Evolutionary conservation across 2,329 filamentous ascomycete species (phyloP), one percentile per base, ranked within the genome.

Genomic region (Trichoderma guizhouense): DNA sequence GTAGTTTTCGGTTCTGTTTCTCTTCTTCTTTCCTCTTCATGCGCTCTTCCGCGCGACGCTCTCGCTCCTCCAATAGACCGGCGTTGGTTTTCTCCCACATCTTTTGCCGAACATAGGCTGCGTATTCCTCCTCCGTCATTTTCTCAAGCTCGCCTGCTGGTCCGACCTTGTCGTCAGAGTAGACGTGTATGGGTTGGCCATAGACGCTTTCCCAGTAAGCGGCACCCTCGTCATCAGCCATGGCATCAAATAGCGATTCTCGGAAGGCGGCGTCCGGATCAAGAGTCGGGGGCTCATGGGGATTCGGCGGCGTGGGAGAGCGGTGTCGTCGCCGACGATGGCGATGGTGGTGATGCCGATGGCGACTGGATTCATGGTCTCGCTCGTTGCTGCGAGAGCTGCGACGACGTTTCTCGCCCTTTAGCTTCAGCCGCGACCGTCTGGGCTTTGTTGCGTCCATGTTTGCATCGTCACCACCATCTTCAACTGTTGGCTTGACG

Each of bases 21-120:
- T 87, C 86, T 75, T 85, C 86, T 74, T 88, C 85, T 71, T 83
- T 81, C 73, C 85, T 86, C 73, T 85, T 85, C 74, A 83, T 78
- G 72, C 82, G 82, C 79, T 86, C 86, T 77, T 84, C 86, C 75
- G 90, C 86, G 69, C 89, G 84, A 58, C 87, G 83, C 70, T 90
- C 90, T 71, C 91, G 87, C 81, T 96, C 94, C 77, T 96, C 92
- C 0, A 95, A 80, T 67, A 97, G 83, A 26, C 95, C 93, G 75
- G 95, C 91, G 78, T 97, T 90, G 68, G 93, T 97, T 83, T 93
- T 94, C 85, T 98, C 95, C 92, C 94, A 99, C 96, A 99, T 98
- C 82, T 90, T 91, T 67, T 88, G 87, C 21, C 95, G 90, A 51
- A 99, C 95, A 80, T 95, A 92, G 2, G 90, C 86, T 0, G 93